Conservation (phyloP, 2,329 filamentous ascomycete species). For the Botryotinia calthae region DNA sequence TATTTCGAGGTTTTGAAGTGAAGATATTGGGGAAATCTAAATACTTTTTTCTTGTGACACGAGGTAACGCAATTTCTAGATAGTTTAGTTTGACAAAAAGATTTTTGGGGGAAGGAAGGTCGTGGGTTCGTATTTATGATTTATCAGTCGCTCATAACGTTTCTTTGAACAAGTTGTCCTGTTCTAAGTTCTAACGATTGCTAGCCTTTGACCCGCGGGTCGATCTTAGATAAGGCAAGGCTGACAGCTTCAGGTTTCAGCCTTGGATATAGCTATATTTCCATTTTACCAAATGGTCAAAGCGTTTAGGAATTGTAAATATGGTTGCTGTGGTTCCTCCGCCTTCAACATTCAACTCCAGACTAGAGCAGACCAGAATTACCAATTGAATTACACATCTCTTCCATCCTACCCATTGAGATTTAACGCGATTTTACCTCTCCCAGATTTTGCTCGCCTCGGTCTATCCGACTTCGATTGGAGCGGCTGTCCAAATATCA, state of each 20-base stretch:
- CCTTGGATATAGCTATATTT: not conserved
- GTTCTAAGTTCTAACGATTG: slow-evolving; percentile 2
- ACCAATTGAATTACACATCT: not conserved
- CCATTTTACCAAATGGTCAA: not conserved
- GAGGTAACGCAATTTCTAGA: not conserved
- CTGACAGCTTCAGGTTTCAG: not conserved
- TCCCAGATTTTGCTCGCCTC: no score
- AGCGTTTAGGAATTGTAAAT: slow-evolving; percentile 1
- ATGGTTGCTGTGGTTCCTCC: slow-evolving; percentile 6
- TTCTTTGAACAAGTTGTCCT: slow-evolving; percentile 20
- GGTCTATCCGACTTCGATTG: not conserved
- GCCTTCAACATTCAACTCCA: not conserved
- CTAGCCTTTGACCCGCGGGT: not conserved
- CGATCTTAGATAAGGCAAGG: not conserved
- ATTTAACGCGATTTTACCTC: no score
- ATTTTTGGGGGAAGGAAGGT: not conserved
- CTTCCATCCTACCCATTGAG: not conserved
- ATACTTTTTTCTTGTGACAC: not conserved
- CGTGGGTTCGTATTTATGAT: not conserved
- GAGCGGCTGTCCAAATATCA: not conserved
- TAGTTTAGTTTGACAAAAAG: not conserved
- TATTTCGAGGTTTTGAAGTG: not conserved
- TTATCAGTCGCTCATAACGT: not conserved
- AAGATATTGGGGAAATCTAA: no score
- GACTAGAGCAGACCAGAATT: not conserved